phyloP scores from a whole-genome alignment of 2,329 filamentous ascomycete genomes.

The Aspergillus unguis region DNA sequence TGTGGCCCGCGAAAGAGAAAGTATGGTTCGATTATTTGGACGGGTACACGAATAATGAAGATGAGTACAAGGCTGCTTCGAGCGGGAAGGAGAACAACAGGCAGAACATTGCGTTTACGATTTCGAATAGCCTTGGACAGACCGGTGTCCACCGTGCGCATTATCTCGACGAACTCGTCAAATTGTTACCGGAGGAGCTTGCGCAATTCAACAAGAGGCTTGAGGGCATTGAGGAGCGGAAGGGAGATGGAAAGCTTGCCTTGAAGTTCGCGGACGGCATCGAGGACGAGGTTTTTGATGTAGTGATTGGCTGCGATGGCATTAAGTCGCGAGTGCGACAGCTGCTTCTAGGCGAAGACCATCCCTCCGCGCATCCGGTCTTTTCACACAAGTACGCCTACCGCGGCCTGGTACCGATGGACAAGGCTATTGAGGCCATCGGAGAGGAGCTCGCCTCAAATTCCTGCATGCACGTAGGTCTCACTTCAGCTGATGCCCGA shows the following conservation, averaged over 20 bases:
- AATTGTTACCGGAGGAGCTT: conserved; percentile 26
- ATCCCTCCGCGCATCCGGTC: conserved; percentile 43
- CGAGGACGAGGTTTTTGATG: conserved; percentile 37
- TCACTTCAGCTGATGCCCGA: neutral
- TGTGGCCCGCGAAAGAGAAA: conserved; percentile 31
- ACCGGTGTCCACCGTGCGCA: conserved; percentile 31
- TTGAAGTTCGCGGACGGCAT: conserved; percentile 46
- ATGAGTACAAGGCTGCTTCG: neutral
- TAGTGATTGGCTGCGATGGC: conserved; percentile 49
- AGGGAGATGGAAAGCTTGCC: conserved; percentile 26
- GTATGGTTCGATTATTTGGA: conserved; percentile 26
- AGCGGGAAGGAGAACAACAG: conserved; percentile 9
- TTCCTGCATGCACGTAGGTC: conserved; percentile 31
- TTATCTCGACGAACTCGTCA: conserved; percentile 35
- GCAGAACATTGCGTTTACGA: conserved; percentile 24
- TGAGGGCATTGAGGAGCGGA: conserved; percentile 15
- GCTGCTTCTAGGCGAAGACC: conserved; percentile 41
- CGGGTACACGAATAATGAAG: conserved; percentile 13
- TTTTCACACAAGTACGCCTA: conserved; percentile 52
- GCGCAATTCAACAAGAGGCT: conserved; percentile 29
- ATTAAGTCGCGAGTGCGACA: conserved; percentile 49
- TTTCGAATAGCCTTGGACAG: conserved; percentile 21
- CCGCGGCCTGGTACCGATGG: conserved; percentile 15
- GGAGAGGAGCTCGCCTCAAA: conserved; percentile 44
- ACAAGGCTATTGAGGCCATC: conserved; percentile 43